Evolutionary conservation across 1,284 basidiomycete species (phyloP).

Genomic region (Omphalotus olearius): DNA sequence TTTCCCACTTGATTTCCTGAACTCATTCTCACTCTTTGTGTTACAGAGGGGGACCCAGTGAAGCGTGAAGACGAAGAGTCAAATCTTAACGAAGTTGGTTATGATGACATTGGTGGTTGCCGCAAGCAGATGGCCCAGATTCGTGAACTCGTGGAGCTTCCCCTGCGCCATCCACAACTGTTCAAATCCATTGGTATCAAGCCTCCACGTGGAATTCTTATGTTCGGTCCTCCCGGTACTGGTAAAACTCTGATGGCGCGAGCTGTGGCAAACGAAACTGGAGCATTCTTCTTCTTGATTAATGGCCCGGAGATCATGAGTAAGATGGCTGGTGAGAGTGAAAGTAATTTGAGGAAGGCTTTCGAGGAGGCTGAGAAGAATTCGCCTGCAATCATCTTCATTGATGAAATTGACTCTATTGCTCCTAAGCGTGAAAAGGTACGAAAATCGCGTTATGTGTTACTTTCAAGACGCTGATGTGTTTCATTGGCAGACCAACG

Average conservation of each 20-base stretch:
- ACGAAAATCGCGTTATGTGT: slow-evolving; percentile 14
- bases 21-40: slow-evolving; percentile 9
- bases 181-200: slow-evolving; percentile 99
- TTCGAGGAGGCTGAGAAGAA: slow-evolving; percentile 99
- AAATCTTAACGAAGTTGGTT: slow-evolving; percentile 95
- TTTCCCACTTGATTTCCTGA: slow-evolving; percentile 10
- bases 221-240: slow-evolving; percentile 96
- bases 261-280: slow-evolving; percentile 98
- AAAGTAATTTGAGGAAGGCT: slow-evolving; percentile 95
- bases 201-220: slow-evolving; percentile 95
- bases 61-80: slow-evolving; percentile 99
- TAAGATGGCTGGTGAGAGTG: slow-evolving; percentile 98
- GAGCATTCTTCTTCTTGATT: slow-evolving; percentile 99
- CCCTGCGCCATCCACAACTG: slow-evolving; percentile 95
- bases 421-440: slow-evolving; percentile 99
- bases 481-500: slow-evolving; percentile 72
- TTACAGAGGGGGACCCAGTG: slow-evolving; percentile 91
- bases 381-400: slow-evolving; percentile 99
- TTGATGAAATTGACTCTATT: slow-evolving; percentile 99
- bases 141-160: slow-evolving; percentile 97
- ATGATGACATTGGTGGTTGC: slow-evolving; percentile 99
- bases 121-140: slow-evolving; percentile 99
- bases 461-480: slow-evolving; percentile 13
- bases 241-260: slow-evolving; percentile 99
- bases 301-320: slow-evolving; percentile 99